Evolutionary conservation across 202 grass and related monocot species (phyloP), one percentile per base, ranked within the genome.

Genomic region (Panicum hallii): DNA sequence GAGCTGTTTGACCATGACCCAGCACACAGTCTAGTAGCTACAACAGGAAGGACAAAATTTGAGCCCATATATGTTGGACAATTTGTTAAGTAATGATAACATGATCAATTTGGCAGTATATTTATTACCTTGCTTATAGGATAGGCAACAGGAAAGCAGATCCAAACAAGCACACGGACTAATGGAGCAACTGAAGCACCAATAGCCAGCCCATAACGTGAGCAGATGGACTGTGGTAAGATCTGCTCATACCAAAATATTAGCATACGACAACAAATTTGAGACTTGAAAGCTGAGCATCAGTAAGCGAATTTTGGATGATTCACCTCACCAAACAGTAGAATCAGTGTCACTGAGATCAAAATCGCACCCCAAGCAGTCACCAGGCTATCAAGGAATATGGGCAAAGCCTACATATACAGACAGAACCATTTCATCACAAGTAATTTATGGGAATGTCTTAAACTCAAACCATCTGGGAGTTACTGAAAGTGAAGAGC

Each of bases 351-450:
- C 28, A 96, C 91, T 15, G 96, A 99, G 43, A 99, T 92, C 81
- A 99, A 86, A 74, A 99, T 92, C 3, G 93, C 93, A 55, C 96
- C 91, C 91, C 90, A 94, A 68, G 96, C 96, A 56, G 96, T 92
- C 62, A 99, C 88, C 90, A 99, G 75, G 81, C 88, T 91, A 89
- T 99, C 96, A 50, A 99, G 96, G 67, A 99, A 99, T 82, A 99
- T 99, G 8, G 96, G 96, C 71, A 99, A 74, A 86, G 96, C 86
- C 96, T 99, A 17, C 26, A 62, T 41, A 4, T 22, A 56, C 38
- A 88, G 7, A 75, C 49, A 91, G 36, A 75, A 79, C 36, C 60
- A 79, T 90, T 16, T 70, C 52, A 79, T 64, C 81, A 49, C 32
- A 61, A 48, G 20, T 40, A 5, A 60, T 72, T 66, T 57, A 26